Percentiles rank a stretch among this genome's conserved stretches.
Evolutionary conservation across 768 basidiomycete genomes (phyloP).

Genomic region (Trametes coccinea): DNA sequence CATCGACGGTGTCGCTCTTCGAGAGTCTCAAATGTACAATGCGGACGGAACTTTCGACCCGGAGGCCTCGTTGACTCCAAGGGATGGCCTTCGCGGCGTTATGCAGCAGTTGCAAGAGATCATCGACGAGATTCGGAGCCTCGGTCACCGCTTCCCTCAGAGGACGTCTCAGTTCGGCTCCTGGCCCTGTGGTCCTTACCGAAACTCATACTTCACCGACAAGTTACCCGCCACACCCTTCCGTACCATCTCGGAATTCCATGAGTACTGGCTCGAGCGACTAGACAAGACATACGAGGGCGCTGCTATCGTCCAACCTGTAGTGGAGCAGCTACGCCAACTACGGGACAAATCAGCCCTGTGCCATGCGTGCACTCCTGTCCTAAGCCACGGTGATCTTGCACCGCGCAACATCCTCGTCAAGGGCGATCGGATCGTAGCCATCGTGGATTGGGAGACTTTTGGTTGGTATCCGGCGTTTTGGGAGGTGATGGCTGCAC

Average conservation of each 20-base stretch:
- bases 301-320: too few species aligned
- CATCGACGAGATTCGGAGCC: too few species aligned
- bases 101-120: too few species aligned
- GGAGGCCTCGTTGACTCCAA: too few species aligned
- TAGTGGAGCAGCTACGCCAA: too few species aligned
- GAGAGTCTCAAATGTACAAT: not conserved
- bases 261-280: not conserved
- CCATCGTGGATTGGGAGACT: slow-evolving; percentile 40
- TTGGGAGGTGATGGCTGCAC: slow-evolving; percentile 29
- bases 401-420: slow-evolving; percentile 46
- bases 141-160: too few species aligned
- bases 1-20: not conserved
- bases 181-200: too few species aligned
- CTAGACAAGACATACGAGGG: too few species aligned
- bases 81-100: too few species aligned
- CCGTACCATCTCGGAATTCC: not conserved
- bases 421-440: slow-evolving; percentile 32
- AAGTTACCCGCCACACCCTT: not conserved
- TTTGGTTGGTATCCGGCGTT: slow-evolving; percentile 39
- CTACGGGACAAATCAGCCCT: too few species aligned
- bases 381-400: slow-evolving; percentile 40
- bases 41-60: not conserved
- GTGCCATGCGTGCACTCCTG: too few species aligned
- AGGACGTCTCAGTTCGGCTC: too few species aligned
- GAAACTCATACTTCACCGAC: not conserved